Conservation (phyloP, 2,329 filamentous ascomycete species). For the Phialophora chinensis region DNA sequence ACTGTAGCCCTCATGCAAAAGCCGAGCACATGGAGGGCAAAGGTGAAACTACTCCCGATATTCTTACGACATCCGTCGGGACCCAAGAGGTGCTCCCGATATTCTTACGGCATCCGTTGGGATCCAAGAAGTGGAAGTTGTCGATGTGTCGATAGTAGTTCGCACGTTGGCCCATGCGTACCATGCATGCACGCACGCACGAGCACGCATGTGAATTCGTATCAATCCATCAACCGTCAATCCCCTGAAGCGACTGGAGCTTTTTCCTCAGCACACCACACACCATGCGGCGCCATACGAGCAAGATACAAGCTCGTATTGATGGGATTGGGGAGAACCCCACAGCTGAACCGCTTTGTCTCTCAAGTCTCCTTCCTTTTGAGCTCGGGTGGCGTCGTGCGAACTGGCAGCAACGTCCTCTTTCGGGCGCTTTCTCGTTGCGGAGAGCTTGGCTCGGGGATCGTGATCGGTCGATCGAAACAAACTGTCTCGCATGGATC, state of each 20-base stretch:
- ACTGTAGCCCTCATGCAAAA: not conserved
- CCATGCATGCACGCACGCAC: not conserved
- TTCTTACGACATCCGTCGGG: not conserved
- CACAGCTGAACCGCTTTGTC: not conserved
- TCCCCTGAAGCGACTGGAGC: not conserved
- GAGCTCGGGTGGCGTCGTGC: constrained; percentile 5
- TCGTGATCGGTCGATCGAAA: not conserved
- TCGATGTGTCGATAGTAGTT: not conserved
- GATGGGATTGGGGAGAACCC: not conserved
- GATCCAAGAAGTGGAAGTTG: not conserved
- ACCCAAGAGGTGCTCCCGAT: not conserved
- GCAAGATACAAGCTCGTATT: not conserved
- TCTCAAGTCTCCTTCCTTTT: constrained; percentile 7
- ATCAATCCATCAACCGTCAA: not conserved
- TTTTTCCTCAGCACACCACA: not conserved
- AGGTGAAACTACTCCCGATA: not conserved
- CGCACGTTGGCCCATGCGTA: not conserved
- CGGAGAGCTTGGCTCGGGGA: constrained; percentile 3
- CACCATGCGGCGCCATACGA: not conserved
- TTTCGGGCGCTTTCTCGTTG: constrained; percentile 5
- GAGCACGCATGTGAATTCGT: not conserved
- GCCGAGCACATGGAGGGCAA: not conserved
- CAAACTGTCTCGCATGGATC: not conserved
- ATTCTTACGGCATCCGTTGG: not conserved
- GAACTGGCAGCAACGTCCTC: constrained; percentile 10